Base-by-base conservation (phyloP, 2,329 filamentous ascomycete species). In the Alternaria sp. region DNA sequence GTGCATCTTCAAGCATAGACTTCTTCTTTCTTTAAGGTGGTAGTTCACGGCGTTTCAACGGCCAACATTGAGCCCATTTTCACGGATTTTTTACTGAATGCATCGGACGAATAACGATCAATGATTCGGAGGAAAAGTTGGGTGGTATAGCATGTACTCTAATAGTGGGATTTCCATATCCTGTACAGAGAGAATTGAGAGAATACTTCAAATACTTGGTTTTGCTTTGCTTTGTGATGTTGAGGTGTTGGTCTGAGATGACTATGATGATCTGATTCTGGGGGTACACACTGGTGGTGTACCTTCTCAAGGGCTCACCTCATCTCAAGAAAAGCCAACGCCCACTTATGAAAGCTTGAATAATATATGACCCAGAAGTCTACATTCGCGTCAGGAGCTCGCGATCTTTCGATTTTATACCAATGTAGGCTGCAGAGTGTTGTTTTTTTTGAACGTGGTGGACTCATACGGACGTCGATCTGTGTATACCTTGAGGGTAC, bases 31-130 rank as follows among this genome's bases (percentile, higher is more conserved):
- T 65, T 73, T 28, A 11, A 70, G 76, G 74, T 59, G 74, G 74
- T 67, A 70, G 69, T 75, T 69, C 69, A 74, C 62, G 77, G 77
- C 75, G 76, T 52, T 79, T 79, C 26, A 59, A 59, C 62, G 69
- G 76, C 73, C 68, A 68, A 70, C 11, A 52, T 40, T 68, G 65
- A 72, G 71, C 70, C 71, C 60, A 67, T 73, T 75, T 70, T 70
- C 66, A 67, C 30, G 66, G 70, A 69, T 63, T 66, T 69, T 66
- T 68, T 69, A 40, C 58, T 59, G 15, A 46, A 68, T 78, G 77
- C 76, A 79, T 79, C 67, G 73, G 72, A 79, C 67, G 77, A 78
- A 62, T 77, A 68, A 79, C 66, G 77, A 77, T 76, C 63, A 68
- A 79, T 63, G 76, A 78, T 69, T 73, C 73, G 72, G 58, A 69